Conservation (phyloP, 306 rosid species). For the Rosa multiflora region DNA sequence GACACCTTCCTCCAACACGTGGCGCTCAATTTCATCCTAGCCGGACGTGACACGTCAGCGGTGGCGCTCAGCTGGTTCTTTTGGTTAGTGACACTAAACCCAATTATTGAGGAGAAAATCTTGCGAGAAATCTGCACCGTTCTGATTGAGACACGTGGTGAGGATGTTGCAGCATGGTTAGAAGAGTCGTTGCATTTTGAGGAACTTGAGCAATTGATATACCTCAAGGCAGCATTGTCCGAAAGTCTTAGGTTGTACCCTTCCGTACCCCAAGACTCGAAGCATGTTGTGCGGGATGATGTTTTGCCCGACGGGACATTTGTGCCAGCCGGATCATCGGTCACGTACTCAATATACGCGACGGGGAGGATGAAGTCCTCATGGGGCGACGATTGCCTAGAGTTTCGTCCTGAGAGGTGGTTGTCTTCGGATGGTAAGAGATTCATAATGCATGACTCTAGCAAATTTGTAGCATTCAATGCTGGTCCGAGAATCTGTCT, state of each 20-base stretch:
- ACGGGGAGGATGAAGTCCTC: constrained; percentile 69
- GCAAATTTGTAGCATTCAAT: constrained; percentile 80
- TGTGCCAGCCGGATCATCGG: constrained; percentile 82
- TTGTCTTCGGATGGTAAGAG: constrained; percentile 54
- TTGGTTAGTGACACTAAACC: constrained; percentile 69
- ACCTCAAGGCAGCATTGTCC: constrained; percentile 72
- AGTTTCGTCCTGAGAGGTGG: constrained; percentile 83
- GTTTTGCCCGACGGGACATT: constrained; percentile 76
- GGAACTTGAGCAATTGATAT: constrained; percentile 74
- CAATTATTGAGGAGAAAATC: constrained; percentile 58
- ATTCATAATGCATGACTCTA: constrained; percentile 62
- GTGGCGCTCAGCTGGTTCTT: constrained; percentile 84
- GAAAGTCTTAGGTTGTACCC: constrained; percentile 84
- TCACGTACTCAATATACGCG: constrained; percentile 78
- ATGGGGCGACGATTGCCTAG: constrained; percentile 92
- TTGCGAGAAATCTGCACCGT: constrained; percentile 55
- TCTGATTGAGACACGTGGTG: constrained; percentile 68
- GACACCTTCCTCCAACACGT: constrained; percentile 72
- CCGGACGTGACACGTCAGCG: constrained; percentile 95
- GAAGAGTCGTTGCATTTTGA: constrained; percentile 73
- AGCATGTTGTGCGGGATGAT: constrained; percentile 71
- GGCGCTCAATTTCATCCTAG: constrained; percentile 89
- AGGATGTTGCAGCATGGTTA: constrained; percentile 39
- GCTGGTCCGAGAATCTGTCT: constrained; percentile 97
- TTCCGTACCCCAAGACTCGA: constrained; percentile 87